Percentiles rank a stretch among this genome's conserved stretches.
Conservation (phyloP, 805 yeast species). For the Ogataea polymorpha region DNA sequence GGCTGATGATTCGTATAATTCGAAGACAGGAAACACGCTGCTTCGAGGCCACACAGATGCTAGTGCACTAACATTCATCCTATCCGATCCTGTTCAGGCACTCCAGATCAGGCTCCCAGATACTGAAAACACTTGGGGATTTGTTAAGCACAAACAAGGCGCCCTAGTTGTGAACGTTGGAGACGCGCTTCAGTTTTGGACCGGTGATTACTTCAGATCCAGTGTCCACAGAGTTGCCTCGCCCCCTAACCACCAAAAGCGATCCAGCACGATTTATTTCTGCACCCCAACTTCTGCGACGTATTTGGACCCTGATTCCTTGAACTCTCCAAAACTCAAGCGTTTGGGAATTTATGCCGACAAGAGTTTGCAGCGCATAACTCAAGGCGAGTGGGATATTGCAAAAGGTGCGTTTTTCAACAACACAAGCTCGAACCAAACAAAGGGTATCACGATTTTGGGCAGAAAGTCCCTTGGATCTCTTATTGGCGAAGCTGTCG, state of each 20-base stretch:
- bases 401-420: not conserved
- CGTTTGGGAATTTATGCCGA: not conserved
- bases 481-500: not conserved
- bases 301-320: not conserved
- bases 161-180: conserved; percentile 42
- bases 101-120: conserved; percentile 39
- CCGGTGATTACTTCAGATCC: conserved; percentile 47
- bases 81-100: conserved; percentile 40
- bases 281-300: not conserved
- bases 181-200: conserved; percentile 39
- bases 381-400: not conserved
- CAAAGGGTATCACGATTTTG: not conserved
- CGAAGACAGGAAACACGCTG: conserved; percentile 39
- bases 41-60: conserved; percentile 48
- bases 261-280: not conserved
- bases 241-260: conserved; percentile 42
- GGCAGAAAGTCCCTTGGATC: not conserved
- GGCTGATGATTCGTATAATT: conserved; percentile 29
- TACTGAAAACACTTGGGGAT: conserved; percentile 36
- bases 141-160: conserved; percentile 38
- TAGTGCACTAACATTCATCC: conserved; percentile 39
- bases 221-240: conserved; percentile 47
- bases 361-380: not conserved
- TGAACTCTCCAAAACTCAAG: not conserved
- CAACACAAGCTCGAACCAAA: not conserved